Conservation (phyloP, 192 early-diverging fungal genomes). For the Umbelopsis vinacea region DNA sequence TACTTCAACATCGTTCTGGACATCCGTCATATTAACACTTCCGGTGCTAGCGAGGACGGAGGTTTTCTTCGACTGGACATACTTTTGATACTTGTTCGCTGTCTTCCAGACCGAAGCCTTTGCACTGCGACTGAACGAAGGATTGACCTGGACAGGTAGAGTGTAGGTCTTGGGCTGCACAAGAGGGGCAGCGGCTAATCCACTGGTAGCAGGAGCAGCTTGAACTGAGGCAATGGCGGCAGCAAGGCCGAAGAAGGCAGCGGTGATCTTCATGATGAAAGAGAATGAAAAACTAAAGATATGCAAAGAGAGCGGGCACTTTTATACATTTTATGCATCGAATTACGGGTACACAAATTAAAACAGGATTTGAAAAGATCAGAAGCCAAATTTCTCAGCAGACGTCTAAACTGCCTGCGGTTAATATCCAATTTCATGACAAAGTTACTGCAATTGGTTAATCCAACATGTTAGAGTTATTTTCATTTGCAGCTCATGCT, state of each 20-base stretch:
- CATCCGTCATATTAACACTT: constrained; percentile 42
- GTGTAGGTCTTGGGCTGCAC: not conserved
- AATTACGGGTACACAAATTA: not conserved
- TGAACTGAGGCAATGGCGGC: constrained; percentile 12
- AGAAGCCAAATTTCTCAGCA: not conserved
- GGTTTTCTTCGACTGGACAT: not conserved
- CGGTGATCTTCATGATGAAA: constrained; percentile 15
- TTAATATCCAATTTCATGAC: not conserved
- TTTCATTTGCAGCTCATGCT: not conserved
- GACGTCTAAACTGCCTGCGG: not conserved
- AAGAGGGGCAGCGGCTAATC: constrained; percentile 1
- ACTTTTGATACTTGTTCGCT: constrained; percentile 6
- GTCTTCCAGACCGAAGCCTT: constrained; percentile 16
- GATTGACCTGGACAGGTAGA: constrained; percentile 3
- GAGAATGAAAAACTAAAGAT: not conserved
- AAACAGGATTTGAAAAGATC: not conserved
- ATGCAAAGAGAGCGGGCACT: too few relatives aligned
- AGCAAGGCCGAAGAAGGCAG: constrained; percentile 1
- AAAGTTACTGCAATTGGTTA: constrained; percentile 22
- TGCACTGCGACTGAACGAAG: constrained; percentile 17
- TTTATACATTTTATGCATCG: not conserved
- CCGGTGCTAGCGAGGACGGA: constrained; percentile 1
- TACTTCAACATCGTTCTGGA: constrained; percentile 51
- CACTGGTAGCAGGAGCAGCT: constrained; percentile 6
- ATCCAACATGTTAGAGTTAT: not conserved